phyloP scores from a whole-genome alignment of 306 rosid genomes.

The Vigna unguiculata region DNA sequence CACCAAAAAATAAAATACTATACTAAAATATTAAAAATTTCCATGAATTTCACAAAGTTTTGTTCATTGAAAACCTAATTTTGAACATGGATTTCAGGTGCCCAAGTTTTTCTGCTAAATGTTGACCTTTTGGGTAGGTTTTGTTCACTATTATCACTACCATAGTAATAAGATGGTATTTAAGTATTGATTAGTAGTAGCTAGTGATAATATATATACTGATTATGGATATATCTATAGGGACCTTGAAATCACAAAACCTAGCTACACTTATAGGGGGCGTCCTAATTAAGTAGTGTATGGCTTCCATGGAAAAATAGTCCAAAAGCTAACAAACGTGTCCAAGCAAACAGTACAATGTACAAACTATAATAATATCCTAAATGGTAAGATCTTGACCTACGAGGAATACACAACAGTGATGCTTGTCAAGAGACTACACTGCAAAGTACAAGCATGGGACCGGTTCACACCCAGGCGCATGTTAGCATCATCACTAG shows the following conservation, averaged over 20 bases:
- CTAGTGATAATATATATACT: background rate
- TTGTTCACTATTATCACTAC: background rate
- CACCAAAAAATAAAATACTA: conserved; percentile 14
- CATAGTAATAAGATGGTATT: conserved; percentile 13
- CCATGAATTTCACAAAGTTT: conserved; percentile 49
- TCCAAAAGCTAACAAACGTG: conserved; percentile 46
- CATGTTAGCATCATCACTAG: conserved; percentile 41
- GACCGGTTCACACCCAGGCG: conserved; percentile 30
- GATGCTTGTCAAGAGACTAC: conserved; percentile 40
- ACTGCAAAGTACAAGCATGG: conserved; percentile 1
- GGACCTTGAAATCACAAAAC: conserved; percentile 34
- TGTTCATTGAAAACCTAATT: conserved; percentile 38
- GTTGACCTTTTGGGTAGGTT: conserved; percentile 18
- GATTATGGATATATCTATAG: background rate
- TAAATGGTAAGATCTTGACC: conserved; percentile 54
- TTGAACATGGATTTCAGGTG: conserved; percentile 50
- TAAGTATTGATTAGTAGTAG: background rate
- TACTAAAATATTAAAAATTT: background rate
- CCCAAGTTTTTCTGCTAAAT: conserved; percentile 37
- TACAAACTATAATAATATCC: conserved; percentile 42
- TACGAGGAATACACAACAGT: conserved; percentile 44
- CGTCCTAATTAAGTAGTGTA: conserved; percentile 22
- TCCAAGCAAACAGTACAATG: conserved; percentile 43
- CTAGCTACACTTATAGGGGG: conserved; percentile 34
- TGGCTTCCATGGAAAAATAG: conserved; percentile 34